Conservation (phyloP, 768 basidiomycete genomes). For the Trametes cingulata region DNA sequence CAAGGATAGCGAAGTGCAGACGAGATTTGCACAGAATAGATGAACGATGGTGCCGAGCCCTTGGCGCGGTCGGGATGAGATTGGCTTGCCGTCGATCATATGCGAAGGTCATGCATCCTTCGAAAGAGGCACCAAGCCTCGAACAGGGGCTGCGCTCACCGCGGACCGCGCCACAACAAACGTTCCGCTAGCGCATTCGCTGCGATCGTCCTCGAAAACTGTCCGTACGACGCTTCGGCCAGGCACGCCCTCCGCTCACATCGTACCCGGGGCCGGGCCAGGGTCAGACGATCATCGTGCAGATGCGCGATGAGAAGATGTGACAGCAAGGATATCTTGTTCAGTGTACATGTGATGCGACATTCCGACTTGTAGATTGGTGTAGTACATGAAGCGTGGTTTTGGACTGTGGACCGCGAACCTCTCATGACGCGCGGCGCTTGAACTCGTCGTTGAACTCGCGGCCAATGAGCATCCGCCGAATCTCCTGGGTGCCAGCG, state of each 20-base stretch:
- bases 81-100: neutral
- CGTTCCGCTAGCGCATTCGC: neutral
- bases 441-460: slow-evolving; percentile 81
- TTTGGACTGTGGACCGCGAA: neutral
- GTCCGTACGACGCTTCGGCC: neutral
- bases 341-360: neutral
- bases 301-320: too few relatives aligned
- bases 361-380: too few relatives aligned
- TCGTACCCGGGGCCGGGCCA: too few relatives aligned
- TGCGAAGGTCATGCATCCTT: neutral
- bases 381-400: neutral
- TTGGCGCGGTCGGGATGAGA: neutral
- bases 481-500: slow-evolving; percentile 95
- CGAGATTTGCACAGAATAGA: too few relatives aligned
- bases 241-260: neutral
- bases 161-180: neutral
- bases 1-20: too few relatives aligned
- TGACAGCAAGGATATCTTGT: too few relatives aligned
- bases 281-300: too few relatives aligned
- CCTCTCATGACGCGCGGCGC: slow-evolving; percentile 20
- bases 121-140: neutral
- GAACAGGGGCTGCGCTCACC: neutral
- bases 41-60: too few relatives aligned
- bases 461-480: slow-evolving; percentile 91
- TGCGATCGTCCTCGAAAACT: neutral